Conservation (phyloP, 2,329 filamentous ascomycete genomes). For the Aureobasidium lini region DNA sequence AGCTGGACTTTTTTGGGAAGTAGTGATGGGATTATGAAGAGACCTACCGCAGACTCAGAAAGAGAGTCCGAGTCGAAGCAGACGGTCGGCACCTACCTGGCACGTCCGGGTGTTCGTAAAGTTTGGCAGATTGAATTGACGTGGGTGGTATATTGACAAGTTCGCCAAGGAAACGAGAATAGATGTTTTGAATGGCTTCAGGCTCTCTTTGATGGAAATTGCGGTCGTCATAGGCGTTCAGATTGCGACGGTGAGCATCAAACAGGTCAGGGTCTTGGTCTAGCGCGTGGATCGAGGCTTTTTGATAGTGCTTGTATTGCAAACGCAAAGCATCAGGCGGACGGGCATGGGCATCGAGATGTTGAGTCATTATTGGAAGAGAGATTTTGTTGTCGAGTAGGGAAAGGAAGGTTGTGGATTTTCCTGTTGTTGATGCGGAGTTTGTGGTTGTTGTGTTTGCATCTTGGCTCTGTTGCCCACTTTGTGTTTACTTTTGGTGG, state of each 20-base stretch:
- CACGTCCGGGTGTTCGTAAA: slow-evolving; percentile 56
- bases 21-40: slow-evolving; percentile 69
- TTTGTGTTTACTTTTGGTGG: slow-evolving; percentile 11
- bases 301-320: slow-evolving; percentile 69
- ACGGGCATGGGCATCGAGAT: slow-evolving; percentile 62
- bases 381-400: background rate
- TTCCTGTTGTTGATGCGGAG: slow-evolving; percentile 1
- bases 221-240: slow-evolving; percentile 22
- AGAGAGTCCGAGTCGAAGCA: background rate
- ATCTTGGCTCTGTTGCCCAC: slow-evolving; percentile 11
- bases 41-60: slow-evolving; percentile 42
- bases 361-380: background rate
- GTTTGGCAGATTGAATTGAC: slow-evolving; percentile 1
- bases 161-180: slow-evolving; percentile 21
- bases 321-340: slow-evolving; percentile 63
- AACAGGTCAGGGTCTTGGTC: slow-evolving; percentile 46
- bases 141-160: background rate
- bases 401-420: background rate
- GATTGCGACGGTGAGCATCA: slow-evolving; percentile 26
- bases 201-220: slow-evolving; percentile 25
- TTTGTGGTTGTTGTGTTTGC: slow-evolving; percentile 7
- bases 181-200: slow-evolving; percentile 36
- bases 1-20: slow-evolving; percentile 63
- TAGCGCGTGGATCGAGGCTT: slow-evolving; percentile 36
- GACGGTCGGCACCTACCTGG: slow-evolving; percentile 50